These are phyloP conservation scores for Dendrocalamus sinicus DNA, from an alignment of 176 grass and related monocot species.

Conservation along the genomic window DNA sequence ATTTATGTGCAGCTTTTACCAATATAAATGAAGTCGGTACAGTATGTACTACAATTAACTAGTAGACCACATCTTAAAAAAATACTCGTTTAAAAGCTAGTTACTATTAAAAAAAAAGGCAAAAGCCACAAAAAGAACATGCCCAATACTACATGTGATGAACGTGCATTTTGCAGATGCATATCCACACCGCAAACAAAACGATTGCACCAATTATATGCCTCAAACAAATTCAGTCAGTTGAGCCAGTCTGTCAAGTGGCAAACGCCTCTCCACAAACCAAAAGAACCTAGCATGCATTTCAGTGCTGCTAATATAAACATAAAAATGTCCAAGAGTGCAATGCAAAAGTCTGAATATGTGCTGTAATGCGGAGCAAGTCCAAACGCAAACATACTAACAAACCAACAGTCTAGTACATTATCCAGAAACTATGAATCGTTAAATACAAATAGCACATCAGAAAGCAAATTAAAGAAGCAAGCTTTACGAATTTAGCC, in stretches of 20 bases:
- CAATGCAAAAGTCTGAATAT: neutral
- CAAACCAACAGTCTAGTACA: neutral
- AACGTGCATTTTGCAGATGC: neutral
- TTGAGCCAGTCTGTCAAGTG: neutral
- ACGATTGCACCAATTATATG: constrained; percentile 10
- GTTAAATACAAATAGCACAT: neutral
- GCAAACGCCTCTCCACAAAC: neutral
- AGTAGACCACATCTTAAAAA: too few species aligned
- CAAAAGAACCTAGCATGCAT: neutral
- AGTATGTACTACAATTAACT: too few species aligned
- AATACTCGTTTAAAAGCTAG: too few species aligned
- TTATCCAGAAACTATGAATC: neutral
- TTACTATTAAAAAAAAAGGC: too few species aligned
- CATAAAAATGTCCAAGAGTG: neutral
- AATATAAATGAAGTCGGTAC: too few species aligned
- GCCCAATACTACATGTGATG: constrained; percentile 10
- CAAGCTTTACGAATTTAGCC: neutral
- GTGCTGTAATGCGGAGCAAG: neutral
- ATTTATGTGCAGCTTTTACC: fast-evolving
- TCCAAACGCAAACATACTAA: neutral
- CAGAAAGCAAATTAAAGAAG: neutral
- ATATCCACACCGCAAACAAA: constrained; percentile 1
- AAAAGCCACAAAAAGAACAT: too few species aligned
- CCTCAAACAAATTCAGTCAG: neutral
- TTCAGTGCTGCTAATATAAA: neutral